Evolutionary conservation across 2,329 filamentous ascomycete genomes (phyloP), one percentile per base, ranked within the genome.

Genomic region (Botrytis pseudocinerea): DNA sequence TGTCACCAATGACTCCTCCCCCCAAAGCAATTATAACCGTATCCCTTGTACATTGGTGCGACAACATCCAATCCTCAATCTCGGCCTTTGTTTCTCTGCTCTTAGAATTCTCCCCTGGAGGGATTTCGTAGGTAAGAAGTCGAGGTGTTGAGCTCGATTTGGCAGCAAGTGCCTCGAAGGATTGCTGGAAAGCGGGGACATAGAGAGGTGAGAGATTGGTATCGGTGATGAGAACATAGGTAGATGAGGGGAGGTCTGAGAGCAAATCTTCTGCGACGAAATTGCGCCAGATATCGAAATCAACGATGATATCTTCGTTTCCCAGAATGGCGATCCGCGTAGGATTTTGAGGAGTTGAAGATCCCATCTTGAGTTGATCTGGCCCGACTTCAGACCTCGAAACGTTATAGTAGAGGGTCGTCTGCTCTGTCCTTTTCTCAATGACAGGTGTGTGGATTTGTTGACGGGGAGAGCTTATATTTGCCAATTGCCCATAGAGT

Each of bases 41-140:
- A 83, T 99, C 96, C 78, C 96, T 88, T 40, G 95, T 97, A 84
- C 96, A 99, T 91, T 92, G 91, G 79, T 97, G 90, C 77, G 90
- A 89, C 74, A 98, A 87, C 89, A 99, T 92, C 96, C 96, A 99
- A 83, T 99, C 96, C 82, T 99, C 96, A 70, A 99, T 95, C 78
- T 95, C 92, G 63, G 92, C 95, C 83, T 98, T 98, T 70, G 95
- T 98, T 82, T 94, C 91, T 76, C 96, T 90, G 77, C 93, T 93
- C 83, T 99, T 99, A 70, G 95, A 97, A 74, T 90, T 93, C 85
- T 99, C 96, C 74, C 96, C 96, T 0, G 96, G 96, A 2, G 94
- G 91, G 74, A 97, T 94, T 78, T 90, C 87, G 82, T 97, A 96
- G 65, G 92, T 92, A 76, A 99, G 89, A 42, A 99, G 89, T 60